Percentiles rank a stretch among this genome's conserved stretches.
phyloP scores from a whole-genome alignment of 345 rosid species.

The Rhodamnia rubescens region DNA sequence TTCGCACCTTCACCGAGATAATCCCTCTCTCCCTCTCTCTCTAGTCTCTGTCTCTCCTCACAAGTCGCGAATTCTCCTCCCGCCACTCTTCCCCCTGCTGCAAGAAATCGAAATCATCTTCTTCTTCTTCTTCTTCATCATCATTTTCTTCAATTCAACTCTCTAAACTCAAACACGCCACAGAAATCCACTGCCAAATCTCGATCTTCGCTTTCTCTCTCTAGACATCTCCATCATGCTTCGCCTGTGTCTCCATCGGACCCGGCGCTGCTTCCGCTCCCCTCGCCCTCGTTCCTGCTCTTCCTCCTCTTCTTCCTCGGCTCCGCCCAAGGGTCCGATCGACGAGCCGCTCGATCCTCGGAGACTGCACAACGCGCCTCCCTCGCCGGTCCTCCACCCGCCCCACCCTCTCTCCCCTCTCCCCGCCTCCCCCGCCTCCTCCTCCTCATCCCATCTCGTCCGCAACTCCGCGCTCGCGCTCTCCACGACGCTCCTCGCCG shows the following conservation, averaged over 20 bases:
- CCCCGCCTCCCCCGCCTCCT: conserved; percentile 4
- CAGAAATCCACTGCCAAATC: background rate
- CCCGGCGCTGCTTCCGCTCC: conserved; percentile 21
- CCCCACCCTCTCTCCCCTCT: conserved; percentile 16
- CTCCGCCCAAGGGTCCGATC: background rate
- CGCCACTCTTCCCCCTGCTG: background rate
- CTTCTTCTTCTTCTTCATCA: background rate
- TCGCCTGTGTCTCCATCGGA: conserved; percentile 22
- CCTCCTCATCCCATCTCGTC: conserved; percentile 7
- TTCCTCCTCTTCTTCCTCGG: conserved; percentile 13
- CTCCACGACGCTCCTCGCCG: conserved; percentile 54
- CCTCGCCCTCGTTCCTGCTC: conserved; percentile 23
- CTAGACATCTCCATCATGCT: conserved; percentile 22
- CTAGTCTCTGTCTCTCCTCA: background rate
- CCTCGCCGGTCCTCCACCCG: conserved; percentile 13
- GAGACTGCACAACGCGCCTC: conserved; percentile 5
- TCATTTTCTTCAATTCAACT: background rate
- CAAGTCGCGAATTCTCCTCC: background rate
- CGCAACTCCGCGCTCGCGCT: conserved; percentile 35
- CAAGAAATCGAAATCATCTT: background rate
- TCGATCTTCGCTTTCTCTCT: background rate
- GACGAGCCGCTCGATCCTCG: conserved; percentile 13
- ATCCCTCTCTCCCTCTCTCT: background rate
- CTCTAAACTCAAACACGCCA: background rate
- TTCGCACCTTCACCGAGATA: background rate